A percentile compares a stretch with the other conserved stretches of the same genome.
Conservation (phyloP, 2,329 filamentous ascomycete genomes). For the Pseudogymnoascus sp. region DNA sequence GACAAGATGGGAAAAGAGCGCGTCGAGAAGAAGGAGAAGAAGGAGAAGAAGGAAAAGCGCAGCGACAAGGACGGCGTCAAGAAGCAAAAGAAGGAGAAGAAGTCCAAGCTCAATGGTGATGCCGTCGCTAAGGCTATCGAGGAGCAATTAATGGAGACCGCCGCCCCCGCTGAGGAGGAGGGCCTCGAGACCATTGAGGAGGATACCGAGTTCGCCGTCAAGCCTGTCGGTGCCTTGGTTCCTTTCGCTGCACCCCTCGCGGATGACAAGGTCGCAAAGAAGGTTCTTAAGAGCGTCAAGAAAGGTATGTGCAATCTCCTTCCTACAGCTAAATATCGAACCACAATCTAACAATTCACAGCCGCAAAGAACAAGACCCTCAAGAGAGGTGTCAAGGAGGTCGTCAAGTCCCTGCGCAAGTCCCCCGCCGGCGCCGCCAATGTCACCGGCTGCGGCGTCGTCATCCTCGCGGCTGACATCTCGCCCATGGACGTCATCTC, state of each 20-base stretch:
- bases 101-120: constrained; percentile 35
- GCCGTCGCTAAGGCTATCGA: constrained; percentile 55
- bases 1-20: constrained; percentile 34
- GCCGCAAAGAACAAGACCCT: constrained; percentile 92
- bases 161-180: constrained; percentile 36
- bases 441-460: constrained; percentile 60
- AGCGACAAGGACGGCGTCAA: constrained; percentile 38
- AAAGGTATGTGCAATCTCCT: constrained; percentile 37
- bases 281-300: constrained; percentile 58
- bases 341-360: constrained; percentile 34
- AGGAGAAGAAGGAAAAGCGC: constrained; percentile 65
- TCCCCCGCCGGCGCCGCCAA: constrained; percentile 63
- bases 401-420: constrained; percentile 96
- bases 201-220: constrained; percentile 35
- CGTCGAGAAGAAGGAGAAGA: constrained; percentile 52
- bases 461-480: constrained; percentile 94
- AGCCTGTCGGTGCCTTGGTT: constrained; percentile 56
- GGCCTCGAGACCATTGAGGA: constrained; percentile 31
- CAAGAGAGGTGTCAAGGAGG: constrained; percentile 97
- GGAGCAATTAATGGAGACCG: constrained; percentile 53
- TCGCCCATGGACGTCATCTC: constrained; percentile 98
- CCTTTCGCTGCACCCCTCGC: constrained; percentile 77
- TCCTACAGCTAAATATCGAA: constrained; percentile 5
- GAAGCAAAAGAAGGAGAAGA: constrained; percentile 35
- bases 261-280: constrained; percentile 66